Base-by-base conservation (phyloP, 129 eudicot species). In the Centaurea solstitialis region DNA sequence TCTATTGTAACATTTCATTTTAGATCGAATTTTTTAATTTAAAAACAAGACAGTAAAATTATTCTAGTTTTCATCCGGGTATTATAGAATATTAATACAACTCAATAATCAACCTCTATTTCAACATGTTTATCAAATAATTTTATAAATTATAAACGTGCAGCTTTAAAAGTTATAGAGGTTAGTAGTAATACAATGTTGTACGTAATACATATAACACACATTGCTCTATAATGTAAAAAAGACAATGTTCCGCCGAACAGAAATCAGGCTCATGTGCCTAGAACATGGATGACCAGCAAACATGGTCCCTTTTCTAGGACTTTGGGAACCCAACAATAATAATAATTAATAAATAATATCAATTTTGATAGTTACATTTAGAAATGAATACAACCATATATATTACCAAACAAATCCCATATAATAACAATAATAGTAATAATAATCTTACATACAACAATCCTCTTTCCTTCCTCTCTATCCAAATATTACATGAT, bases 371-470 rank as follows among this genome's bases (percentile, higher is more conserved):
- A 38, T 38, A 24, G 18, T 43, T 57, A 17, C 65, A 57, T 57
- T 57, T n/a, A 57, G 4, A 3, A 17, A 13, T 47, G 61, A 5
- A 41, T 41, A 81, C 62, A 67, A 76, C 72, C 86, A 76, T 4
- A 28, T 7, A 71, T n/a, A 71, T 71, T 71, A 59, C 53, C 82
- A 77, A 72, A 77, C 79, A 71, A 64, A 57, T 28, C 78, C 66
- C 64, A 53, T 53, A 30, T 30, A 30, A 30, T 30, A 50, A 50
- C 11, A 45, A 45, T 12, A 47, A 47, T 47, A 47, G 12, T 47
- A 47, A 12, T 47, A 82, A 83, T 77, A 83, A 72, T 73, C 74
- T 71, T 83, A 71, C 74, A 82, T 82, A 82, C 86, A 77, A 72
- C 79, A 71, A 30, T 71, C 20, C 71, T 65, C 65, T 64, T 81